Conservation (phyloP, 345 rosid species). For the Linum tenue region DNA sequence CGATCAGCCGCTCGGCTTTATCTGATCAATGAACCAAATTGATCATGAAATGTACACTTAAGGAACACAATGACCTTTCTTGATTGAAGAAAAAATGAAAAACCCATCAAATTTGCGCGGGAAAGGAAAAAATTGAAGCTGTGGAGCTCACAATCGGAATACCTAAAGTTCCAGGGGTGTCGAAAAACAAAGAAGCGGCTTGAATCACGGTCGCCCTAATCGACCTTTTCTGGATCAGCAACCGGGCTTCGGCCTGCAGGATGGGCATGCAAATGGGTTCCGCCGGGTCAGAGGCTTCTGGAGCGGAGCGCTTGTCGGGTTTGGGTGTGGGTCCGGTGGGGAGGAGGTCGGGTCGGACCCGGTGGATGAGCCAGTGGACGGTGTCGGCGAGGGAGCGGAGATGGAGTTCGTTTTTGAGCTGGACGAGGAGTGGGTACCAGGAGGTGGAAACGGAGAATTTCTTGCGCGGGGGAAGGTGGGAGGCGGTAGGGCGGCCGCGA, state of each 20-base stretch:
- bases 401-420: slow-evolving; percentile 13
- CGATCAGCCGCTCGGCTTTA: slow-evolving; percentile 19
- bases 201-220: slow-evolving; percentile 20
- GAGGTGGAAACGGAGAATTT: slow-evolving; percentile 5
- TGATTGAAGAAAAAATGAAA: neutral
- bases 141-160: neutral
- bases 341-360: slow-evolving; percentile 15
- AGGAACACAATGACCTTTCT: neutral
- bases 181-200: slow-evolving; percentile 15
- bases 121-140: neutral
- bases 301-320: neutral
- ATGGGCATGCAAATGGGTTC: slow-evolving; percentile 12
- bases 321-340: neutral
- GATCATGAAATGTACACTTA: neutral
- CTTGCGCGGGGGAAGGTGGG: neutral
- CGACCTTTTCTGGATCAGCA: neutral
- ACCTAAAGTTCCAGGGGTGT: slow-evolving; percentile 23
- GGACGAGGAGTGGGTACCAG: slow-evolving; percentile 8
- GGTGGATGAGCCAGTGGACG: slow-evolving; percentile 16
- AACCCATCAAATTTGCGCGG: neutral
- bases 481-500: neutral
- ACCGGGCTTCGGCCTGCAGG: neutral
- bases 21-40: slow-evolving; percentile 6
- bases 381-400: slow-evolving; percentile 1
- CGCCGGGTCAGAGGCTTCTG: neutral